Conservation (phyloP, 2,329 filamentous ascomycete species). For the Xylaria sp. region DNA sequence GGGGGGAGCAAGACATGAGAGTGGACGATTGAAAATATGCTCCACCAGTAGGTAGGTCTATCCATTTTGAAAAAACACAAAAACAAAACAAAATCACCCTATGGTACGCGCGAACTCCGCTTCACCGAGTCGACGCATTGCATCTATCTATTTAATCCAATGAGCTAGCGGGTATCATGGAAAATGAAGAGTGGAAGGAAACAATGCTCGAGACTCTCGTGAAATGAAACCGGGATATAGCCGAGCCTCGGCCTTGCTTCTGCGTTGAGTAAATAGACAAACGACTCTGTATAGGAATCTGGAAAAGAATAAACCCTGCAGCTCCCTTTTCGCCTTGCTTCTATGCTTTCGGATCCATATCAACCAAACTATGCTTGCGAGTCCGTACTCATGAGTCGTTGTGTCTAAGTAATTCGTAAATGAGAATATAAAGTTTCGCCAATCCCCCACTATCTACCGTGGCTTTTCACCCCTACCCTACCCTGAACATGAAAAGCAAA, state of each 20-base stretch:
- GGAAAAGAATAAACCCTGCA: not conserved
- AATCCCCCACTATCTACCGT: not conserved
- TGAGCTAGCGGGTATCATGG: slow-evolving; percentile 4
- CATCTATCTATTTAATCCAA: slow-evolving; percentile 8
- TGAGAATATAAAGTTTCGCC: not conserved
- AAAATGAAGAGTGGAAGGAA: not conserved
- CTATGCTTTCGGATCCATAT: not conserved
- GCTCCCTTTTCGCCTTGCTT: not conserved
- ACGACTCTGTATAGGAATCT: not conserved
- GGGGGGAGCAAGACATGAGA: not conserved
- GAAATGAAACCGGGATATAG: not conserved
- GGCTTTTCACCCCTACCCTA: not conserved
- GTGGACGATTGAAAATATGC: not conserved
- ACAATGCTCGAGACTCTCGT: not conserved
- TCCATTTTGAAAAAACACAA: not conserved
- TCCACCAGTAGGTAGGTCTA: not conserved
- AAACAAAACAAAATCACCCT: not conserved
- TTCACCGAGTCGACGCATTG: not conserved
- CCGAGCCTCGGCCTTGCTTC: not conserved
- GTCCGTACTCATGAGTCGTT: slow-evolving; percentile 12
- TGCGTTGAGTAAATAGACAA: not conserved
- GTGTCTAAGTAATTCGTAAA: slow-evolving; percentile 15
- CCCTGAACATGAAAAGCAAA: not conserved
- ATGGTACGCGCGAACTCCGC: not conserved
- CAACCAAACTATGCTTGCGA: slow-evolving; percentile 3